A percentile compares a stretch with the other conserved stretches of the same genome.
Evolutionary conservation across 805 yeast genomes (phyloP).

Genomic region (Zygotorulaspora sp.): DNA sequence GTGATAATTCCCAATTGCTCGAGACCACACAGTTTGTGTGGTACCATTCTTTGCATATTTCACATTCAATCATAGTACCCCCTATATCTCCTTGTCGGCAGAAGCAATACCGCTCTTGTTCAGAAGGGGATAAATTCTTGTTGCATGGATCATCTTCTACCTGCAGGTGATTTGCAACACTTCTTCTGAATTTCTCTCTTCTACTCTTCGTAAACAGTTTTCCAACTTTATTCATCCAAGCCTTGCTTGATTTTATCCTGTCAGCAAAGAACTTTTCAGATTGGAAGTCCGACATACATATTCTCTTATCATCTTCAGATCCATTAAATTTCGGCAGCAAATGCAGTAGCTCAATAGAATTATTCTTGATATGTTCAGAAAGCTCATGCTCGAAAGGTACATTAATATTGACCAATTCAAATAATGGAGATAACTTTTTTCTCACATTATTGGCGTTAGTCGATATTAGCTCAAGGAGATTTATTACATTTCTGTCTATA

Average conservation of each 20-base stretch:
- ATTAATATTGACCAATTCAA: constrained; percentile 12
- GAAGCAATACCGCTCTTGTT: constrained; percentile 44
- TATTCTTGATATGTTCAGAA: constrained; percentile 5
- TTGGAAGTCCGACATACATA: constrained; percentile 29
- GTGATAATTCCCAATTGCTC: constrained; percentile 31
- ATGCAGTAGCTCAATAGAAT: constrained; percentile 6
- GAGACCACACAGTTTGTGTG: constrained; percentile 55
- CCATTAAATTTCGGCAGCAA: constrained; percentile 27
- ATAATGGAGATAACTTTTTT: constrained; percentile 16
- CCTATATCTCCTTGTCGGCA: constrained; percentile 60
- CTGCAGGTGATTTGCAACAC: constrained; percentile 22
- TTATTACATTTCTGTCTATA: constrained; percentile 15
- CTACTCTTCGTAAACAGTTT: constrained; percentile 9
- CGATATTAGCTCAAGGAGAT: constrained; percentile 14
- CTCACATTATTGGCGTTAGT: constrained; percentile 13
- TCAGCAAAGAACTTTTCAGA: constrained; percentile 17
- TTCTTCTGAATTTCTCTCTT: constrained; percentile 2
- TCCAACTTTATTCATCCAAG: constrained; percentile 12
- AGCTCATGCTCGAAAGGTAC: constrained; percentile 11
- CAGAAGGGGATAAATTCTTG: constrained; percentile 5
- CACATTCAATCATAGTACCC: constrained; percentile 63
- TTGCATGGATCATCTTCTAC: constrained; percentile 18
- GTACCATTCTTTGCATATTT: constrained; percentile 66
- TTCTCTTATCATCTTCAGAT: constrained; percentile 32
- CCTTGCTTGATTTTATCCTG: constrained; percentile 13